These are phyloP conservation scores for Gonapodya prolifera DNA, from an alignment of 192 early-diverging fungal species.

Conservation along the genomic window DNA sequence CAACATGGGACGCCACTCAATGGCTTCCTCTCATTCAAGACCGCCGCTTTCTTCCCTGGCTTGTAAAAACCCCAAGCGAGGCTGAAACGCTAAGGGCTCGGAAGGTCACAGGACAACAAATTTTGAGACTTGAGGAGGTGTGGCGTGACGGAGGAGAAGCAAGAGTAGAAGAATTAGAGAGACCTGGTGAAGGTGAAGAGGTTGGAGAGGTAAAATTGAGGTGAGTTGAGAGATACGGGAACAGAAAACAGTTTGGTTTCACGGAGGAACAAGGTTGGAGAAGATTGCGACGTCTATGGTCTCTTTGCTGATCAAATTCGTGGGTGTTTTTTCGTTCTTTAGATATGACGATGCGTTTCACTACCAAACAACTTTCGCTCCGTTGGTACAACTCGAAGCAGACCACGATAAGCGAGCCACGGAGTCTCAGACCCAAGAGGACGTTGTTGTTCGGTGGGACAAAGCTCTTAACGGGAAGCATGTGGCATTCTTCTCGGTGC, in stretches of 20 bases:
- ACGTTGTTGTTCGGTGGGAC: slow-evolving; percentile 94
- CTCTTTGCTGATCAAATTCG: no score
- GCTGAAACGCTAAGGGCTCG: slow-evolving; percentile 73
- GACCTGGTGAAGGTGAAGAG: slow-evolving; percentile 71
- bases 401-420: slow-evolving; percentile 79
- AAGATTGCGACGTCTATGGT: no score
- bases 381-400: slow-evolving; percentile 88
- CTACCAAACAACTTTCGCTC: slow-evolving; percentile 92
- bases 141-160: slow-evolving; percentile 71
- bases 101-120: slow-evolving; percentile 68
- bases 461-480: slow-evolving; percentile 86
- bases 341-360: slow-evolving; percentile 95
- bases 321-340: not conserved
- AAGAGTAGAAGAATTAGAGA: slow-evolving; percentile 67
- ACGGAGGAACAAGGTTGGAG: not conserved
- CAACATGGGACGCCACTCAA: slow-evolving; percentile 91
- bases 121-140: slow-evolving; percentile 73
- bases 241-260: no score
- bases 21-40: slow-evolving; percentile 97
- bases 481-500: slow-evolving; percentile 84
- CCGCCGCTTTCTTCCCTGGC: slow-evolving; percentile 85
- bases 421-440: slow-evolving; percentile 91
- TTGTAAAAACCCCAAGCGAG: slow-evolving; percentile 79
- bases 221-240: no score
- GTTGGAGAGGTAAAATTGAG: slow-evolving; percentile 67